A percentile compares a stretch with the other conserved stretches of the same genome.
phyloP scores from a whole-genome alignment of 352 stramenopile genomes.

The Phytophthora kernoviae region DNA sequence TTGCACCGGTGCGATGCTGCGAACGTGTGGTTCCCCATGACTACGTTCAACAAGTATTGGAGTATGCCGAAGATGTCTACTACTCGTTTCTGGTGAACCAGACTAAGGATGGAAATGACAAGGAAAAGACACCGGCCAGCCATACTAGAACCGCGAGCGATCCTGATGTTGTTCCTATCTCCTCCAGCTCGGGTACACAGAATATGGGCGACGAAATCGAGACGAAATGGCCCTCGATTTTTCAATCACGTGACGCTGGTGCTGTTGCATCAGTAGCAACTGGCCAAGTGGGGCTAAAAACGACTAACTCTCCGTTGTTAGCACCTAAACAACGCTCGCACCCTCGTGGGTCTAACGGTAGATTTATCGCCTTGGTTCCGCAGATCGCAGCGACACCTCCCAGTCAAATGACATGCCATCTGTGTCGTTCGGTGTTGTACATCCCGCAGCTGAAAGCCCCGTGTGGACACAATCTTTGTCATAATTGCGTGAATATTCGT shows the following conservation, averaged over 20 bases:
- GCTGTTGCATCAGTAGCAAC: not conserved
- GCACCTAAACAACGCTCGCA: not conserved
- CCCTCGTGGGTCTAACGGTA: not conserved
- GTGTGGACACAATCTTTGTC: constrained; percentile 38
- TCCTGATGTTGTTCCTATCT: not conserved
- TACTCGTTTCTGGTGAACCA: constrained; percentile 41
- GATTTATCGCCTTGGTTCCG: not conserved
- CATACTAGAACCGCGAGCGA: not conserved
- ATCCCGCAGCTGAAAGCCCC: constrained; percentile 3
- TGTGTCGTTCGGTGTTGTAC: constrained; percentile 4
- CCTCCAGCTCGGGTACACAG: too few species aligned
- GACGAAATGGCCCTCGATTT: constrained; percentile 8
- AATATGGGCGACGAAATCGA: constrained; percentile 6
- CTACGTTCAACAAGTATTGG: constrained; percentile 34
- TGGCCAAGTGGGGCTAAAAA: not conserved
- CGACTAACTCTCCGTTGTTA: not conserved
- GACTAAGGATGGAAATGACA: not conserved
- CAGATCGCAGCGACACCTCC: not conserved
- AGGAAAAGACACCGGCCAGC: not conserved
- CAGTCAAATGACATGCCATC: constrained; percentile 4
- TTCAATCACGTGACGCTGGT: not conserved
- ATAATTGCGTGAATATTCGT: constrained; percentile 33
- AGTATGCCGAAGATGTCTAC: constrained; percentile 43
- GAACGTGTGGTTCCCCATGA: constrained; percentile 31
- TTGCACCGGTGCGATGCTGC: constrained; percentile 47